These are phyloP conservation scores for Phycomyces nitens DNA, from an alignment of 192 early-diverging fungal species.

Conservation along the genomic window DNA sequence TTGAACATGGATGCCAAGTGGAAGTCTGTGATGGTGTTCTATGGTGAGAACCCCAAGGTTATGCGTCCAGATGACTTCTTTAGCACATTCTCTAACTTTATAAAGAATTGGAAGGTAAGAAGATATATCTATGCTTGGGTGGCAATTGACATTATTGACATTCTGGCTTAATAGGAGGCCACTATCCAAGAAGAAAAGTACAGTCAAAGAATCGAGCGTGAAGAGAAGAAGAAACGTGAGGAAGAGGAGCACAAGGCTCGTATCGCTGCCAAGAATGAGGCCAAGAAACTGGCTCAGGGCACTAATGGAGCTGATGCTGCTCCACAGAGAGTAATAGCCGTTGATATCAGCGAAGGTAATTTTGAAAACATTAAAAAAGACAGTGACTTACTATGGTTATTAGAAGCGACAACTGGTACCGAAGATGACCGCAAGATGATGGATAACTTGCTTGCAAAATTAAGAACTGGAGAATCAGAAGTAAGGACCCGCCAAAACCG, in stretches of 20 bases:
- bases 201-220: conserved; percentile 39
- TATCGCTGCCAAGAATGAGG: conserved; percentile 11
- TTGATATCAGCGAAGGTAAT: conserved; percentile 28
- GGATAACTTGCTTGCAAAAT: conserved; percentile 69
- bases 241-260: conserved; percentile 22
- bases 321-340: conserved; percentile 24
- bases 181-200: conserved; percentile 19
- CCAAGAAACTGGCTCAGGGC: background rate
- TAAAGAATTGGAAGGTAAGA: conserved; percentile 57
- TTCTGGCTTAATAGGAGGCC: conserved; percentile 11
- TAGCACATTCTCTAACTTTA: conserved; percentile 71
- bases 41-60: conserved; percentile 66
- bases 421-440: conserved; percentile 67
- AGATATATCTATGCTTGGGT: background rate
- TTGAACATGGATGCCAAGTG: conserved; percentile 66
- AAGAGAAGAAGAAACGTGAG: conserved; percentile 30
- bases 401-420: conserved; percentile 8
- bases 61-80: conserved; percentile 82
- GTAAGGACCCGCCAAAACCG: conserved; percentile 26
- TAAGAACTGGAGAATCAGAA: conserved; percentile 63
- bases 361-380: background rate
- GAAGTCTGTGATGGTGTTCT: conserved; percentile 63
- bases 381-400: background rate
- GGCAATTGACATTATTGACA: background rate
- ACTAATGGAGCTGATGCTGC: conserved; percentile 17